phyloP scores from a whole-genome alignment of 805 yeast species.

The Saturnispora serradocipensis region DNA sequence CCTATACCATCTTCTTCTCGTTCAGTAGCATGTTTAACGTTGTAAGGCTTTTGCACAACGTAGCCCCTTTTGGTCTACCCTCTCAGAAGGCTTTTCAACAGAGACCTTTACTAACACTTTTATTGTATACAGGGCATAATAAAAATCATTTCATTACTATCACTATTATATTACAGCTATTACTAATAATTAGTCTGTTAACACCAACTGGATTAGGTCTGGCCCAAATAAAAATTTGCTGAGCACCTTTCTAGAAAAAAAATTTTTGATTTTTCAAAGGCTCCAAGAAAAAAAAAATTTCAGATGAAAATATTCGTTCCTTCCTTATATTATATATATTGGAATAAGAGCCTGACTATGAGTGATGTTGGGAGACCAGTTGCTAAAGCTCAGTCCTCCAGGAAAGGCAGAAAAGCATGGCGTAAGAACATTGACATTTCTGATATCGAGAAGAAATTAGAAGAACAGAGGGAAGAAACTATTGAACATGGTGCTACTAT shows the following conservation, averaged over 20 bases:
- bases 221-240: not conserved
- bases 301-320: not conserved
- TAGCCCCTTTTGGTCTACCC: too few relatives aligned
- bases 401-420: slow-evolving; percentile 92
- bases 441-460: slow-evolving; percentile 66
- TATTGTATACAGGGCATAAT: too few relatives aligned
- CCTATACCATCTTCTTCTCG: too few relatives aligned
- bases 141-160: too few relatives aligned
- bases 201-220: not conserved
- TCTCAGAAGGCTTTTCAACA: too few relatives aligned
- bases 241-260: not conserved
- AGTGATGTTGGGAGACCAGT: slow-evolving; percentile 38
- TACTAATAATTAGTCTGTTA: too few relatives aligned
- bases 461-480: slow-evolving; percentile 54
- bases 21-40: too few relatives aligned
- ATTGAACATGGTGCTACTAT: slow-evolving; percentile 37
- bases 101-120: too few relatives aligned
- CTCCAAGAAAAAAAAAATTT: not conserved
- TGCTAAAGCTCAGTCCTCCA: slow-evolving; percentile 60
- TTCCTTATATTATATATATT: not conserved
- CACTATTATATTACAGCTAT: too few relatives aligned
- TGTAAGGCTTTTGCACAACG: too few relatives aligned
- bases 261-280: not conserved
- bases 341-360: slow-evolving; percentile 15
- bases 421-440: slow-evolving; percentile 83